Evolutionary conservation across 2,329 filamentous ascomycete species (phyloP).

Genomic region (Claviceps africana): DNA sequence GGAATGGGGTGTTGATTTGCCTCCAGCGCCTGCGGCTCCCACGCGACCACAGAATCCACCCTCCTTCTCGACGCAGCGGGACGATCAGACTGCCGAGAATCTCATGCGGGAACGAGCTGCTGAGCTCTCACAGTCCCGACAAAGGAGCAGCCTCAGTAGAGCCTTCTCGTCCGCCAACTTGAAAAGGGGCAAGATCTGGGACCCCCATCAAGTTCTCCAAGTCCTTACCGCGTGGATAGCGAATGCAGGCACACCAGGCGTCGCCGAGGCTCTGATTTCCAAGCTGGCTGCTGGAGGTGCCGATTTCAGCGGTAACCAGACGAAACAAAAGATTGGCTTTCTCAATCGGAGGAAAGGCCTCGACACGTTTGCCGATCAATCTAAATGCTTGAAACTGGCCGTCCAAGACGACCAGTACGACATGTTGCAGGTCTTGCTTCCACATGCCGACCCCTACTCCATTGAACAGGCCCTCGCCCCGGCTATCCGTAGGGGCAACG

Average conservation of each 20-base stretch:
- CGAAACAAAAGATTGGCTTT: constrained; percentile 30
- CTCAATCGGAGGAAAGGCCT: constrained; percentile 35
- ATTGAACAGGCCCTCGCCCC: constrained; percentile 35
- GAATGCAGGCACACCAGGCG: constrained; percentile 35
- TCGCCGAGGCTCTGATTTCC: constrained; percentile 40
- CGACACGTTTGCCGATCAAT: constrained; percentile 33
- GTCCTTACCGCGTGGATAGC: constrained; percentile 35
- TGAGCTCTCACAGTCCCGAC: constrained; percentile 21
- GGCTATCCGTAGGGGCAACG: constrained; percentile 31
- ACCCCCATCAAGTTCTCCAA: constrained; percentile 38
- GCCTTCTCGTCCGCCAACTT: constrained; percentile 24
- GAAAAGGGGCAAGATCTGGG: constrained; percentile 36
- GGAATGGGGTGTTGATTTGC: constrained; percentile 34
- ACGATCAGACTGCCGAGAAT: constrained; percentile 40
- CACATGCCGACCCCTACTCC: constrained; percentile 35
- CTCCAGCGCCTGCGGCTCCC: constrained; percentile 25
- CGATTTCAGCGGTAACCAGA: constrained; percentile 34
- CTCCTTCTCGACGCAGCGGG: constrained; percentile 31
- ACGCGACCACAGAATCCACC: constrained; percentile 27
- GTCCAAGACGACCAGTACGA: constrained; percentile 35
- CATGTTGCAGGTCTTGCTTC: constrained; percentile 39
- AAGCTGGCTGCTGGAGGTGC: constrained; percentile 36
- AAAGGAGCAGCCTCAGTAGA: constrained; percentile 25
- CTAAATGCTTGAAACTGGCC: constrained; percentile 35
- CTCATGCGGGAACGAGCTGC: constrained; percentile 33